Percentiles rank a stretch among this genome's conserved stretches.
phyloP scores from a whole-genome alignment of 805 yeast species.

The Cyberlindnera lachancei region DNA sequence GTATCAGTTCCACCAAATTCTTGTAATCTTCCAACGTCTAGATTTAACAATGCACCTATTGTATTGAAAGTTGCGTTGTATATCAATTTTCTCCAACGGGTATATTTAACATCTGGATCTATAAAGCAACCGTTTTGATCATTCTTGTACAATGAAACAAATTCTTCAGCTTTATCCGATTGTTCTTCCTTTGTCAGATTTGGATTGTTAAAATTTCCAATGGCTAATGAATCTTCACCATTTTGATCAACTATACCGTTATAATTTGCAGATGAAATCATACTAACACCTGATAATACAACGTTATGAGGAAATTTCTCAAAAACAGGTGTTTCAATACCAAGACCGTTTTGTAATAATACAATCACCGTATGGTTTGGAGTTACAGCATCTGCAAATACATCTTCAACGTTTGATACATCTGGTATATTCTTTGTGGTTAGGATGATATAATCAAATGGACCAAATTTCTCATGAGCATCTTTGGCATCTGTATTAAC shows the following conservation, averaged over 20 bases:
- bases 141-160: slow-evolving; percentile 38
- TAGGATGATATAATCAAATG: slow-evolving; percentile 52
- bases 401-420: slow-evolving; percentile 42
- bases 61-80: slow-evolving; percentile 67
- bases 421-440: slow-evolving; percentile 65
- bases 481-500: slow-evolving; percentile 28
- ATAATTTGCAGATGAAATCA: slow-evolving; percentile 47
- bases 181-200: slow-evolving; percentile 20
- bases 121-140: slow-evolving; percentile 34
- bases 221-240: slow-evolving; percentile 35
- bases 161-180: slow-evolving; percentile 31
- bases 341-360: slow-evolving; percentile 58
- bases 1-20: slow-evolving; percentile 35
- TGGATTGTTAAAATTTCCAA: slow-evolving; percentile 43
- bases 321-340: slow-evolving; percentile 46
- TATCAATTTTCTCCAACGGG: slow-evolving; percentile 60
- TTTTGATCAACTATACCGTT: slow-evolving; percentile 37
- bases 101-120: slow-evolving; percentile 38
- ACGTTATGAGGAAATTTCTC: slow-evolving; percentile 42
- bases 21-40: slow-evolving; percentile 51
- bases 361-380: slow-evolving; percentile 42
- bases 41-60: slow-evolving; percentile 46
- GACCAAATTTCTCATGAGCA: slow-evolving; percentile 19
- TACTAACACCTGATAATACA: slow-evolving; percentile 53
- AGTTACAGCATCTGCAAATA: slow-evolving; percentile 42